phyloP scores from a whole-genome alignment of 202 grass and related monocot species.

The Hordeum pubiflorum region DNA sequence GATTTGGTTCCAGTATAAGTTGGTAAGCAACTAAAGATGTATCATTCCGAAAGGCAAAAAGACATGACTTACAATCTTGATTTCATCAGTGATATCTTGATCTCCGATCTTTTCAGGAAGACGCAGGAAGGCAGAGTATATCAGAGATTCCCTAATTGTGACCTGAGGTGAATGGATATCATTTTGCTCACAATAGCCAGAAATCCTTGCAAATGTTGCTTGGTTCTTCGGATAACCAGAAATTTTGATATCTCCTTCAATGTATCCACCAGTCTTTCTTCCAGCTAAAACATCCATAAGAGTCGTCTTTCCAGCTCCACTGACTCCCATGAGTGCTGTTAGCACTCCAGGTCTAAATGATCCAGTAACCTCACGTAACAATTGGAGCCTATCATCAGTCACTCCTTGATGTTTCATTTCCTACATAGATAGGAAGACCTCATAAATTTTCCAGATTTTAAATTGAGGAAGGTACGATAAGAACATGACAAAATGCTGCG shows the following conservation, averaged over 20 bases:
- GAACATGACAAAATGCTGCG: neutral
- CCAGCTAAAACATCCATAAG: constrained; percentile 98
- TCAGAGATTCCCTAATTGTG: constrained; percentile 89
- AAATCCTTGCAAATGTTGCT: constrained; percentile 94
- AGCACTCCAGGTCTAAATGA: constrained; percentile 85
- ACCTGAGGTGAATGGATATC: constrained; percentile 99
- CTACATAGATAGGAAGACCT: constrained; percentile 34
- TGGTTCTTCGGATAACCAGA: constrained; percentile 89
- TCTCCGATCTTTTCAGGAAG: constrained; percentile 65
- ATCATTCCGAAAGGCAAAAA: neutral
- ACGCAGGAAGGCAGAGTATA: constrained; percentile 89
- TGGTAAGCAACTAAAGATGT: neutral
- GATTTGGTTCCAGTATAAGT: constrained; percentile 4
- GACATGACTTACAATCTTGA: constrained; percentile 66
- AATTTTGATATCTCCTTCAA: constrained; percentile 93
- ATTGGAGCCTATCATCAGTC: constrained; percentile 74
- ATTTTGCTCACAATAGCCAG: constrained; percentile 98
- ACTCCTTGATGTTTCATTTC: constrained; percentile 99
- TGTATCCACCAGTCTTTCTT: constrained; percentile 96
- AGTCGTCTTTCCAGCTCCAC: constrained; percentile 95
- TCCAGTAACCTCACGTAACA: constrained; percentile 71
- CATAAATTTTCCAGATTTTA: constrained; percentile 23
- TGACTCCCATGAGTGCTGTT: constrained; percentile 98
- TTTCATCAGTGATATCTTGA: constrained; percentile 66
- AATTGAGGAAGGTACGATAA: constrained; percentile 12